Conservation (phyloP, 2,329 filamentous ascomycete species). For the Beauveria brongniartii region DNA sequence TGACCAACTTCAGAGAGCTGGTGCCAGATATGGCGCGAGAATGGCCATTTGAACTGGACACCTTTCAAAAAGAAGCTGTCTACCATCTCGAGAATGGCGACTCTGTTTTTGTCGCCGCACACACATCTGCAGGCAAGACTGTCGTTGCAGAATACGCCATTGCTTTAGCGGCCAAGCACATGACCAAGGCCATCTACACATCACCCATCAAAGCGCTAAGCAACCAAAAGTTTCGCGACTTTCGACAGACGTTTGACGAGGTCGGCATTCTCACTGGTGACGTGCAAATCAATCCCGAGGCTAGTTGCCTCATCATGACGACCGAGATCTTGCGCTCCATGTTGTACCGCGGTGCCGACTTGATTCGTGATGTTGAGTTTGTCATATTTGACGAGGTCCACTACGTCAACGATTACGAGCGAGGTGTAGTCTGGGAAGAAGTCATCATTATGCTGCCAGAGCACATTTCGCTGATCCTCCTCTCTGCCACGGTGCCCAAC, state of each 20-base stretch:
- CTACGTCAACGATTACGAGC: slow-evolving; percentile 93
- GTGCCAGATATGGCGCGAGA: slow-evolving; percentile 94
- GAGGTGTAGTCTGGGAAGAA: slow-evolving; percentile 98
- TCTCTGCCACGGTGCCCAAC: slow-evolving; percentile 95
- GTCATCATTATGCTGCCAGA: slow-evolving; percentile 99
- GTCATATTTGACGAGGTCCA: slow-evolving; percentile 99
- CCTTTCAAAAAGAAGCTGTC: slow-evolving; percentile 96
- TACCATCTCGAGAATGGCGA: slow-evolving; percentile 96
- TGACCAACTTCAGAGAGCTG: slow-evolving; percentile 87
- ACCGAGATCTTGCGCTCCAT: slow-evolving; percentile 97
- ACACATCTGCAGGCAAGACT: slow-evolving; percentile 96
- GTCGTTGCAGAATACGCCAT: slow-evolving; percentile 98
- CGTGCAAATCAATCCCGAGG: slow-evolving; percentile 95
- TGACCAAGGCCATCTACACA: slow-evolving; percentile 99
- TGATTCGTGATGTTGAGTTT: slow-evolving; percentile 95
- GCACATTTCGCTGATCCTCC: slow-evolving; percentile 87
- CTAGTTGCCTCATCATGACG: slow-evolving; percentile 98
- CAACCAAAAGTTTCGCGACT: slow-evolving; percentile 98
- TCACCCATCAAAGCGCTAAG: slow-evolving; percentile 97
- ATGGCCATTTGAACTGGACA: slow-evolving; percentile 96
- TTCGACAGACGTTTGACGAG: slow-evolving; percentile 82
- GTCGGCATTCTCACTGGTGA: slow-evolving; percentile 96
- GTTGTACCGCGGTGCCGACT: slow-evolving; percentile 90
- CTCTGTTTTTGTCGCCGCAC: slow-evolving; percentile 94
- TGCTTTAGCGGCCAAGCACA: slow-evolving; percentile 90